Base-by-base conservation (phyloP, 208 protist species). In the Novymonas esmeraldas region DNA sequence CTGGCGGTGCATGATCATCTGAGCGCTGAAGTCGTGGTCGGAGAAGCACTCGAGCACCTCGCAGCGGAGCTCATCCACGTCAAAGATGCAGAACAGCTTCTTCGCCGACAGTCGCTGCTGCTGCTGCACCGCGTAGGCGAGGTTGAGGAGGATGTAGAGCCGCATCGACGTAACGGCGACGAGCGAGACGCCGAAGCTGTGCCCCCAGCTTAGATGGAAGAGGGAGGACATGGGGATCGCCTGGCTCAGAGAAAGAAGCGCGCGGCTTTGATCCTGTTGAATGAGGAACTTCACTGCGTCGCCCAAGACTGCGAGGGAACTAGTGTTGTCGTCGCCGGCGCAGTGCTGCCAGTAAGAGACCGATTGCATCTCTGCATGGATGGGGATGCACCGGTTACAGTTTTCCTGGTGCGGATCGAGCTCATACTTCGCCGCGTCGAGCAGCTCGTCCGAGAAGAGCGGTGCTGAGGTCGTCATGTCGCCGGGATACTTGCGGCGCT, bases 271-370 rank as follows among this genome's bases (percentile, higher is more conserved):
- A 24, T 45, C 33, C 49, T 59, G 56, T 13, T 49, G 66, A 42
- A 57, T 64, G n/a, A 72, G 22, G 13, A 64, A 72, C 33, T 64
- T 51, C 14, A 59, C 48, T 2, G 66, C 46, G 26, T 72, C 57
- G 2, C 44, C 57, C 10, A 64, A 38, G 29, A 38, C 4, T 29
- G 56, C 56, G 46, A 49, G 34, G 10, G 3, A 1, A 10, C 56
- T 72, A 3, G 22, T 48, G 11, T 22, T 36, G 2, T 41, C 39
- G 13, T 45, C 38, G n/a, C 36, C 45, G 26, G 3, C 45, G 10
- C 49, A 9, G 5, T n/a, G 22, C 31, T 64, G 52, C 57, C 57
- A 59, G 20, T 36, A 41, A 14, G 0, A 20, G 3, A 64, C 28
- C 28, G 9, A 0, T 48, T 59, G 66, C 66, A 64, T 59, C 2